Conservation (phyloP, 768 basidiomycete species). For the Kwoniella mangroviensis region DNA sequence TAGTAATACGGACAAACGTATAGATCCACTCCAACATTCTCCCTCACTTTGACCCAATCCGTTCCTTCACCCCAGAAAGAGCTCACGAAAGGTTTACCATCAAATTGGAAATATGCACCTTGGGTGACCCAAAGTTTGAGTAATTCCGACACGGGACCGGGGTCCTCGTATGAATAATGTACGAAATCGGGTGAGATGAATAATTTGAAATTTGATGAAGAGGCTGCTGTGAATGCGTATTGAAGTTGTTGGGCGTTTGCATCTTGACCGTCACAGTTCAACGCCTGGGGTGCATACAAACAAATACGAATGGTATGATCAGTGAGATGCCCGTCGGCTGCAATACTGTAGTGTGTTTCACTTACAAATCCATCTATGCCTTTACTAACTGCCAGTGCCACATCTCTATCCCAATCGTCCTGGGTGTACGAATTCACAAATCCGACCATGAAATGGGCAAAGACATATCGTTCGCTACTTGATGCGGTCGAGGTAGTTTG, state of each 20-base stretch:
- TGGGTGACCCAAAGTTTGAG: constrained; percentile 36
- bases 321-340: too few relatives aligned
- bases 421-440: constrained; percentile 49
- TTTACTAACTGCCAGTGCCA: constrained; percentile 44
- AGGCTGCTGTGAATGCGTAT: constrained; percentile 48
- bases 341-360: too few relatives aligned
- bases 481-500: neutral
- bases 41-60: constrained; percentile 41
- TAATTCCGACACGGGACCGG: constrained; percentile 30
- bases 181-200: constrained; percentile 59
- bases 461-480: constrained; percentile 30
- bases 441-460: constrained; percentile 57
- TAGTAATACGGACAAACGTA: constrained; percentile 53
- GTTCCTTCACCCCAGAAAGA: constrained; percentile 57
- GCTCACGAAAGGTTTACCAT: constrained; percentile 52
- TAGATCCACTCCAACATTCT: constrained; percentile 35
- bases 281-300: too few relatives aligned
- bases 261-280: constrained; percentile 53
- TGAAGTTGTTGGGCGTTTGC: constrained; percentile 51
- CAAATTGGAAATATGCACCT: constrained; percentile 43
- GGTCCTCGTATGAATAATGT: constrained; percentile 44
- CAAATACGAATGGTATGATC: too few relatives aligned
- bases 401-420: constrained; percentile 44
- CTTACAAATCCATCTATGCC: constrained; percentile 52
- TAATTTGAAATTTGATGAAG: constrained; percentile 43